Conservation (phyloP, 148 eudicot genomes). For the Chenopodium album region DNA sequence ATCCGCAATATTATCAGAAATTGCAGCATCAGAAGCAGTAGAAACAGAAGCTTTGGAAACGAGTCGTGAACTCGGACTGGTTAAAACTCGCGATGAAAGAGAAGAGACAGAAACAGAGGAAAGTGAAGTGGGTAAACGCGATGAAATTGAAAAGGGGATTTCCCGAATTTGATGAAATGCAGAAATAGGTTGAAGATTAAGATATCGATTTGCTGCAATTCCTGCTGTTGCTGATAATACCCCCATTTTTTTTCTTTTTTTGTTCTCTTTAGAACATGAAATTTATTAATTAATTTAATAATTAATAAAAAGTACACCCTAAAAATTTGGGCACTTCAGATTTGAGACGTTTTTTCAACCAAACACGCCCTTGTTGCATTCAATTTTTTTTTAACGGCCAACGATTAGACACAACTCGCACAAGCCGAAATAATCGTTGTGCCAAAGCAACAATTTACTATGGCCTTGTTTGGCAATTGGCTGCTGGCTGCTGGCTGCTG, state of each 20-base stretch:
- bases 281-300: too few relatives aligned
- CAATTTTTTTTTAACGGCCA: too few relatives aligned
- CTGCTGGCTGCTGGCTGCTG: too few relatives aligned
- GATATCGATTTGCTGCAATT: neutral
- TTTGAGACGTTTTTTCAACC: too few relatives aligned
- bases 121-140: neutral
- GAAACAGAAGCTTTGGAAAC: constrained; percentile 40
- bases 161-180: neutral
- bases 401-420: too few relatives aligned
- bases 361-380: too few relatives aligned
- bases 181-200: constrained; percentile 1
- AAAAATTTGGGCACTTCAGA: too few relatives aligned
- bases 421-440: too few relatives aligned
- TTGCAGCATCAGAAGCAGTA: neutral
- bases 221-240: constrained; percentile 6
- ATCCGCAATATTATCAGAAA: constrained; percentile 39
- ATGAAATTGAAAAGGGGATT: neutral
- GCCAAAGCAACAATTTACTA: too few relatives aligned
- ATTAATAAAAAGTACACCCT: too few relatives aligned
- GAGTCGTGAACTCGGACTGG: constrained; percentile 20
- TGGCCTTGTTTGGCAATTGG: too few relatives aligned
- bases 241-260: neutral
- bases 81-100: neutral
- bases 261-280: neutral
- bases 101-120: neutral